phyloP scores from a whole-genome alignment of 371 early-diverging fungal genomes.

The Rhizopus microsporus region DNA sequence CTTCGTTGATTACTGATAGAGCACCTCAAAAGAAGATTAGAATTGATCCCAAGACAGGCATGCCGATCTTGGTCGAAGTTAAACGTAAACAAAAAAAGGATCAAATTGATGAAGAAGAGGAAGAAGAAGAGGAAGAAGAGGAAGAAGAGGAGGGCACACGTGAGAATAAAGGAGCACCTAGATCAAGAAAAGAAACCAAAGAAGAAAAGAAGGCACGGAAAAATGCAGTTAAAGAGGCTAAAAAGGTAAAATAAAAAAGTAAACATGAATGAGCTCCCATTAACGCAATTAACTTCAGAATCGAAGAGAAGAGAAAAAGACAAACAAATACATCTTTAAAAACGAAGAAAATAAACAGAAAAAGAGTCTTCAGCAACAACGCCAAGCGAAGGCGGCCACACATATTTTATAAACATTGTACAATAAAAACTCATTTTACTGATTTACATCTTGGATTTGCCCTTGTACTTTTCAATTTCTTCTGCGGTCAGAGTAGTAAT shows the following conservation, averaged over 20 bases:
- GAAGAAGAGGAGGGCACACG: slow-evolving; percentile 45
- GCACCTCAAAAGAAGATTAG: slow-evolving; percentile 48
- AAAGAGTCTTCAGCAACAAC: slow-evolving; percentile 50
- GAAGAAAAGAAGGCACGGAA: slow-evolving; percentile 92
- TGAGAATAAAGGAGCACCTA: slow-evolving; percentile 58
- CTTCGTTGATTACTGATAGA: slow-evolving; percentile 65
- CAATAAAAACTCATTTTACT: not conserved
- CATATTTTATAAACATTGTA: slow-evolving; percentile 38
- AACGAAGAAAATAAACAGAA: slow-evolving; percentile 62
- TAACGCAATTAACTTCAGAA: slow-evolving; percentile 31
- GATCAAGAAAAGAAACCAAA: slow-evolving; percentile 75
- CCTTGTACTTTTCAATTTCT: not conserved
- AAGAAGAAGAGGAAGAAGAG: slow-evolving; percentile 37
- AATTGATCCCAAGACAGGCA: slow-evolving; percentile 67
- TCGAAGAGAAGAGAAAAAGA: slow-evolving; percentile 75
- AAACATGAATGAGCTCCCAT: not conserved
- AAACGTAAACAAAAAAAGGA: slow-evolving; percentile 40
- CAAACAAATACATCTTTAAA: slow-evolving; percentile 72
- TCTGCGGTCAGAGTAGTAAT: not conserved
- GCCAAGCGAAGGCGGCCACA: slow-evolving; percentile 48
- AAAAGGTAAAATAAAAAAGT: slow-evolving; percentile 45
- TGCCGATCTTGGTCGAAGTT: slow-evolving; percentile 58
- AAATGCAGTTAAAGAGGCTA: slow-evolving; percentile 77
- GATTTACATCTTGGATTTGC: not conserved
- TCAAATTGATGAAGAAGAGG: slow-evolving; percentile 17